Evolutionary conservation across 2,329 filamentous ascomycete genomes (phyloP).

Genomic region (Metarhizium robertsii): DNA sequence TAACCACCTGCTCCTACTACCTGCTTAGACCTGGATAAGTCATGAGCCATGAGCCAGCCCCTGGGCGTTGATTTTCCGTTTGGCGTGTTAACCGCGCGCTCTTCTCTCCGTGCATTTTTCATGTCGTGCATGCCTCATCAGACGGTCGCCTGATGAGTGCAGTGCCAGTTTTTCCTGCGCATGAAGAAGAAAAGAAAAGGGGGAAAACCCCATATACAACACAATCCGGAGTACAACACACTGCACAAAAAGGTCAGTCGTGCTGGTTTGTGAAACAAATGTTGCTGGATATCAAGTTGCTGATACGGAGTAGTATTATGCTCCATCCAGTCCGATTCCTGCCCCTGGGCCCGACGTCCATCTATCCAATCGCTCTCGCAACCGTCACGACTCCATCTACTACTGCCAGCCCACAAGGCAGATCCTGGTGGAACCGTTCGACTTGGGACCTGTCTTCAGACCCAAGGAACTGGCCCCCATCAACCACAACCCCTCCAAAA

Average conservation of each 20-base stretch:
- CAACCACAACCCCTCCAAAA: slow-evolving; percentile 7
- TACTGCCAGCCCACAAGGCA: slow-evolving; percentile 11
- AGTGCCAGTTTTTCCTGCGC: background rate
- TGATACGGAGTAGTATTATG: background rate
- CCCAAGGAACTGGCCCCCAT: slow-evolving; percentile 7
- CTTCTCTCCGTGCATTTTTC: slow-evolving; percentile 4
- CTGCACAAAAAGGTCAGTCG: background rate
- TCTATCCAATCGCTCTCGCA: slow-evolving; percentile 6
- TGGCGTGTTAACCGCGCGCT: slow-evolving; percentile 3
- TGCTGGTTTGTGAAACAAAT: background rate
- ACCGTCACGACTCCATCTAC: slow-evolving; percentile 6
- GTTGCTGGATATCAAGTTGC: background rate
- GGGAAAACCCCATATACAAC: background rate
- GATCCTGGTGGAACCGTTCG: slow-evolving; percentile 13
- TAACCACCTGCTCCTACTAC: background rate
- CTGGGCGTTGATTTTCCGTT: background rate
- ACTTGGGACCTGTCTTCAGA: slow-evolving; percentile 9
- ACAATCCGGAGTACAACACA: background rate
- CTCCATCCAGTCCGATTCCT: background rate
- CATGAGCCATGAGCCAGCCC: background rate
- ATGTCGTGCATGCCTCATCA: background rate
- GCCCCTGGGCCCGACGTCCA: background rate
- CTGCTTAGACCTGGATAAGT: too few relatives aligned
- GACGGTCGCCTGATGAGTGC: background rate
- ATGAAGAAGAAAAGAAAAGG: background rate